Percentiles rank a stretch among this genome's conserved stretches.
Conservation (phyloP, 495 filamentous ascomycete genomes). For the Penicillium nucicola region DNA sequence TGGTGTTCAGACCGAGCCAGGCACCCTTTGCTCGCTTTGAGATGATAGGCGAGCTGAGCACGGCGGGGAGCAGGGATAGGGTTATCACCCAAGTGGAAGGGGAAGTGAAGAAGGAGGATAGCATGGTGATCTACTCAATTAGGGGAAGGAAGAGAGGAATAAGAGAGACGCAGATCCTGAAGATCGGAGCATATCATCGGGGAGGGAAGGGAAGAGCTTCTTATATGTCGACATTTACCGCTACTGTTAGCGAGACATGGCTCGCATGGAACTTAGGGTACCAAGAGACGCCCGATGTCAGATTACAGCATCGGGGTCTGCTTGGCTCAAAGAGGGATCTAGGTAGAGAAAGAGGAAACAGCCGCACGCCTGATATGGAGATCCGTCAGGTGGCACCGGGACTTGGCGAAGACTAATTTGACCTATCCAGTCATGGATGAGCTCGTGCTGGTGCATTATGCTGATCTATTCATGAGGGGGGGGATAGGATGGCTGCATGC, state of each 20-base stretch:
- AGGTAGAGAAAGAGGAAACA: neutral
- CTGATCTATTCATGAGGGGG: neutral
- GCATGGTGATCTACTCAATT: conserved; percentile 3
- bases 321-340: neutral
- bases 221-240: conserved; percentile 1
- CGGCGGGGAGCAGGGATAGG: conserved; percentile 10
- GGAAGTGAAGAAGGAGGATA: conserved; percentile 2
- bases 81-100: conserved; percentile 6
- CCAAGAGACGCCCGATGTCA: neutral
- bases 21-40: conserved; percentile 20
- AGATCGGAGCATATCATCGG: neutral
- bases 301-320: neutral
- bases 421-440: neutral
- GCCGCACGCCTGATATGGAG: conserved; percentile 4
- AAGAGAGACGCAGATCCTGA: neutral
- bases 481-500: neutral
- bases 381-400: conserved; percentile 2
- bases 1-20: conserved; percentile 26
- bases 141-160: neutral
- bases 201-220: neutral
- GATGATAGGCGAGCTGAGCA: conserved; percentile 11
- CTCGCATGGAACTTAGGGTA: neutral
- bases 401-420: neutral
- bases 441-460: neutral
- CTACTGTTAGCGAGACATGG: neutral